These are phyloP conservation scores for Myriosclerotinia duriaeana DNA, from an alignment of 2,329 filamentous ascomycete genomes.

Conservation along the genomic window DNA sequence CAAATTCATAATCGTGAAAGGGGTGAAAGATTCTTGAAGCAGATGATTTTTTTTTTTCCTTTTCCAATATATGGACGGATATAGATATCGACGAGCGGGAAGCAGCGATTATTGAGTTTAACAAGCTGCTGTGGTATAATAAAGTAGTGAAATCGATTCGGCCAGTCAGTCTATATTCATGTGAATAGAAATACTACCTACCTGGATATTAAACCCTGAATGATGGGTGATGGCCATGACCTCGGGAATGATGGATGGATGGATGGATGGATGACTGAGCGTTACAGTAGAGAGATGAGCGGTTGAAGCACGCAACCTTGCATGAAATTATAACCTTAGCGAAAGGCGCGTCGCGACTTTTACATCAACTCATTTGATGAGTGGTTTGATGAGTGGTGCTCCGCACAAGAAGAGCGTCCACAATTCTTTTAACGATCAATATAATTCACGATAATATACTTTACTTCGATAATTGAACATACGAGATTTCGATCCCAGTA, in stretches of 20 bases:
- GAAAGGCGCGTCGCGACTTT: constrained; percentile 22
- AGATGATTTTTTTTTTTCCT: neutral
- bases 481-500: neutral
- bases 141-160: too few species aligned
- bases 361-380: constrained; percentile 1
- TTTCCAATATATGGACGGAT: neutral
- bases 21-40: neutral
- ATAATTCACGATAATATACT: neutral
- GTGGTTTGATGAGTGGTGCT: neutral
- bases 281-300: neutral
- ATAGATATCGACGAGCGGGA: neutral
- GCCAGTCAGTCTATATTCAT: too few species aligned
- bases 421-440: neutral
- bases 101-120: neutral
- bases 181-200: too few species aligned
- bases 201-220: too few species aligned
- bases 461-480: neutral
- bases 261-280: too few species aligned
- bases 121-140: too few species aligned
- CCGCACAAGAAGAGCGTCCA: neutral
- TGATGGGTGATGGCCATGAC: too few species aligned
- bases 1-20: neutral
- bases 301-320: constrained; percentile 9
- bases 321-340: constrained; percentile 19
- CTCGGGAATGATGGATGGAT: too few species aligned